Evolutionary conservation across 1,284 basidiomycete species (phyloP), one percentile per base, ranked within the genome.

Genomic region (Ceratobasidium sp.): DNA sequence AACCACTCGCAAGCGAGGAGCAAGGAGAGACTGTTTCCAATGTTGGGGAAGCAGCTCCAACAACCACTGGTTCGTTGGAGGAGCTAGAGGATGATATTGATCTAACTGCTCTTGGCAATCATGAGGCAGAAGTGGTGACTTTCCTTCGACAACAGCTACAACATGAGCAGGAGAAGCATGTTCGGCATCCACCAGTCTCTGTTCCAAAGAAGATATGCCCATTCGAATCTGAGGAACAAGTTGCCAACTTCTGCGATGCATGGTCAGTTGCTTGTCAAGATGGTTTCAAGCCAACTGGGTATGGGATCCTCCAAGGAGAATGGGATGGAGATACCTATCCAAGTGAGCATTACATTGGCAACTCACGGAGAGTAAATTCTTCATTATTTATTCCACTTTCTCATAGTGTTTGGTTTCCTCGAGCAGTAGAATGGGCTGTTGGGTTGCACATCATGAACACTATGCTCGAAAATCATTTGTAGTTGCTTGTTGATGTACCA

Each of bases 341-440:
- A 29, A 19, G 34, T 6, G 29, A 22, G 11, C 22, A 56, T 13
- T 56, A 59, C 9, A 59, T 59, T 59, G 56, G 56, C 13, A 59
- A 9, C 1, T 13, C 15, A 17, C 2, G 56, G 5, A 59, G 19
- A 32, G 29, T 32, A 9, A 37, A 59, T 6, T 19, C 56, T 15
- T 59, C 56, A 3, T 17, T 59, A 13, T 59, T 32, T 59, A 29
- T 59, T 59, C 56, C 56, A 32, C 56, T 59, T 32, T 29, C 56
- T 4, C n/a, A 29, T 59, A 19, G 2, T 11, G 56, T 59, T 15
- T 59, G 56, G 56, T 13, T 15, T 32, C 56, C 56, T 17, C 13
- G 56, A 13, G 56, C 56, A 32, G 56, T 32, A 29, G 34, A 59
- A 32, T 59, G 56, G 56, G 25, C 56, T 8, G 25, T 59, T 59